Evolutionary conservation across 768 basidiomycete species (phyloP), one percentile per base, ranked within the genome.

Genomic region (Filobasidium floriforme): DNA sequence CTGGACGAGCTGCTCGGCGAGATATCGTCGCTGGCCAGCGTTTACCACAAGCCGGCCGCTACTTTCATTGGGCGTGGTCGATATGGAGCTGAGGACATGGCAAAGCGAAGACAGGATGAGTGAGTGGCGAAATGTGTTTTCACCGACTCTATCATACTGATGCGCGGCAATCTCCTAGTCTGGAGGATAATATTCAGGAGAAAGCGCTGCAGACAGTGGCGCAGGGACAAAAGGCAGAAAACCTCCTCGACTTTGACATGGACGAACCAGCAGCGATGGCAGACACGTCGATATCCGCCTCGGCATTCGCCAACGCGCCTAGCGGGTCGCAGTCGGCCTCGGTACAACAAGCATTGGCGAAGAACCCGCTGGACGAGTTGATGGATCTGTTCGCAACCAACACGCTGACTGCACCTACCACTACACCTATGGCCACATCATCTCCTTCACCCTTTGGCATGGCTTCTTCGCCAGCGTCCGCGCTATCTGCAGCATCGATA

Each of bases 21-120:
- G 76, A 85, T 98, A 24, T 91, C 90, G 1, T 86, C 84, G 52
- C 80, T 98, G 22, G 90, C 92, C 6, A 94, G 92, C 74, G 92
- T 94, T 1, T 99, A 99, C 76, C 96, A 99, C 81, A 97, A 96
- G 78, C 96, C 96, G 0, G 87, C 87, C 41, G 90, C 92, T 76
- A 97, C 96, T 0, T 99, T 99, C 73, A 85, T 99, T 64, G 96
- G 94, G 0, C 86, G 86, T 70, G 94, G 96, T 9, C 84, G 93
- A 59, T 82, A 97, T 65, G 88, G 79, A 26, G 77, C 75, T 0
- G 76, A 75, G 22, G 77, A 78, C 57, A 78, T 78, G 73, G 68
- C 68, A 6, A 71, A 69, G 67, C 61, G 73, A n/a, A 68, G 72
- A 49, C 54, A 26, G 26, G 46, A 69, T 12, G 77, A 78, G 77